Evolutionary conservation across 352 stramenopile genomes (phyloP), one percentile per base, ranked within the genome.

Genomic region (Globisporangium polare): DNA sequence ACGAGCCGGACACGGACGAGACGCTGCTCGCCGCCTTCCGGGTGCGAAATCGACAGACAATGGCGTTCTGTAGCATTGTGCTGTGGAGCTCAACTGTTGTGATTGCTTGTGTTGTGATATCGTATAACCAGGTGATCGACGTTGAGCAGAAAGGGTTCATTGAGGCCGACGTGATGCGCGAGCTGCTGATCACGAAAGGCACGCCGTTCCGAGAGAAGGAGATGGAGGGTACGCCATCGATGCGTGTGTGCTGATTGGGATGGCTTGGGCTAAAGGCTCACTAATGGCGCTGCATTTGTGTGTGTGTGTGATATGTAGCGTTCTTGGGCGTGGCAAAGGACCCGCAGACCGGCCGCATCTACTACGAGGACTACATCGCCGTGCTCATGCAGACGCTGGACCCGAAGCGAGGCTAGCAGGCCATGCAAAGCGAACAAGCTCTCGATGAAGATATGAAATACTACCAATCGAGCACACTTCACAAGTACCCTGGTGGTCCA

Each of bases 301-400:
- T 53, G 12, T 24, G 9, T 68, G 52, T 54, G 33, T 60, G 39
- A 37, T n/a, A 22, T 39, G 29, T 50, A 89, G 78, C 82, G 1
- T 97, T 97, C 63, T 66, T 97, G 53, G 76, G 73, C 20, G 81
- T 78, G 0, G 83, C 88, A 5, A 94, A 95, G 60, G 90, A 97
- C 49, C 67, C 83, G 8, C 70, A 91, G n/a, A 96, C 86, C 3
- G 89, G 88, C 5, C 74, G 80, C 35, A 92, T 97, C 50, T 97
- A 97, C 74, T 97, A 96, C 60, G 90, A 97, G 73, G 90, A 97
- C 66, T 97, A 96, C 69, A 94, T 97, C 50, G 85, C 88, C 17
- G 64, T 92, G 58, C 67, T 96, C 39, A 80, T 71, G 22, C 76
- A 85, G 37, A 79, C 87, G 15, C 60, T 80, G 6, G 69, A 87